Evolutionary conservation across 2,329 filamentous ascomycete genomes (phyloP).

Genomic region (Raffaelea ambrosiae): DNA sequence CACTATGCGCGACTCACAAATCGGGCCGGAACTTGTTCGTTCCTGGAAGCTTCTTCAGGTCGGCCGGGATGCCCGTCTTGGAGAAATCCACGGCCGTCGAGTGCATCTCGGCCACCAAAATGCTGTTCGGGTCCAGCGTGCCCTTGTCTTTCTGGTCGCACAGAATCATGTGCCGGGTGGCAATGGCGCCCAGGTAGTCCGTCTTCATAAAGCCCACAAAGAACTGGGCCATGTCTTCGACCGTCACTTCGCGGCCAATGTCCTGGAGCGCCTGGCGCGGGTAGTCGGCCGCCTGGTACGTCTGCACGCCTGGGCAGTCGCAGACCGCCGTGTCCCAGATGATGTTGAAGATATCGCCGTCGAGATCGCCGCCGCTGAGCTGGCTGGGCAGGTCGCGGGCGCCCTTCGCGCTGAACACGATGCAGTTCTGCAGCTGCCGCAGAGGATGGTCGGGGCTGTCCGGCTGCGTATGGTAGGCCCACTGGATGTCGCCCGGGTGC

Average conservation of each 20-base stretch:
- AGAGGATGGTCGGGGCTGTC: constrained; percentile 60
- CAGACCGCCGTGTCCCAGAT: constrained; percentile 53
- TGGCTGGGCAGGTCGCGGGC: constrained; percentile 66
- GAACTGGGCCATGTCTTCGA: constrained; percentile 66
- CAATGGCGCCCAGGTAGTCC: constrained; percentile 58
- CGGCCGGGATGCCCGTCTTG: constrained; percentile 59
- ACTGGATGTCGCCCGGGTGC: constrained; percentile 72
- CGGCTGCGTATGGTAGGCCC: constrained; percentile 54
- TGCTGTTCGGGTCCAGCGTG: constrained; percentile 42
- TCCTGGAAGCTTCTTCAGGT: constrained; percentile 33
- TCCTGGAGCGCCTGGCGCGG: constrained; percentile 45
- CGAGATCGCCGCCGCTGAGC: constrained; percentile 73
- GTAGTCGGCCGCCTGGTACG: constrained; percentile 61
- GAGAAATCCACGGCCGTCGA: constrained; percentile 69
- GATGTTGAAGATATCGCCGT: constrained; percentile 74
- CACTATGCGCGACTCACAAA: constrained; percentile 38
- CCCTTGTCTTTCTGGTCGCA: constrained; percentile 49
- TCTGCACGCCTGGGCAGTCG: constrained; percentile 30
- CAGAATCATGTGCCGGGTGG: constrained; percentile 53
- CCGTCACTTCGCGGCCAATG: constrained; percentile 51
- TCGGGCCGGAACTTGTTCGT: constrained; percentile 37
- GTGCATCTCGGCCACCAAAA: constrained; percentile 51
- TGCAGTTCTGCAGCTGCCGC: constrained; percentile 56
- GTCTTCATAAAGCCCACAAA: constrained; percentile 71
- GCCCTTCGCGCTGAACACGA: constrained; percentile 69